Conservation (phyloP, 768 basidiomycete species). For the Collybia sp. region DNA sequence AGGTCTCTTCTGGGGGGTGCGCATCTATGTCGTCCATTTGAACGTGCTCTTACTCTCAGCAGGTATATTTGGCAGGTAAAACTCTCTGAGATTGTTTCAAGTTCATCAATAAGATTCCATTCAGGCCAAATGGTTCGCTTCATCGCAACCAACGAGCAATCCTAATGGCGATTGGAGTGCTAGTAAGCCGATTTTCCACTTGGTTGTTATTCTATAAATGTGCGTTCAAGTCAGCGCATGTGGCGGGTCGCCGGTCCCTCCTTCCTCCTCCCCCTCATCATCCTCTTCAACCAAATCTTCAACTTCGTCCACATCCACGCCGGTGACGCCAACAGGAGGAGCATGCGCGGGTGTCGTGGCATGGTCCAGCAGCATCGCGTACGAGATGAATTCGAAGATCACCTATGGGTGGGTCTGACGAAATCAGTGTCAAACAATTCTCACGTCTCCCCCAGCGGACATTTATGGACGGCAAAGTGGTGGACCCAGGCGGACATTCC, state of each 20-base stretch:
- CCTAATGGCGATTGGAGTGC: constrained; percentile 61
- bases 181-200: constrained; percentile 31
- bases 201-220: no score
- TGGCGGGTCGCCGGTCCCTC: constrained; percentile 21
- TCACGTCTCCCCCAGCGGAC: constrained; percentile 19
- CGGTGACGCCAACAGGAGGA: constrained; percentile 21
- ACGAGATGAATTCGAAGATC: no score
- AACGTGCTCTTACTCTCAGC: constrained; percentile 3
- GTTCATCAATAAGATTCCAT: constrained; percentile 1
- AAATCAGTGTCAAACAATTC: constrained; percentile 5
- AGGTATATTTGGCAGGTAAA: constrained; percentile 64
- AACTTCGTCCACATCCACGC: constrained; percentile 10
- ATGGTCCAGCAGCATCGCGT: constrained; percentile 40
- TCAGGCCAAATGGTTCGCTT: constrained; percentile 61
- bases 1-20: constrained; percentile 54
- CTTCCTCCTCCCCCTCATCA: constrained; percentile 10
- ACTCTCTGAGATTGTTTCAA: neutral
- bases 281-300: constrained; percentile 7
- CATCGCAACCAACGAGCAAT: constrained; percentile 38
- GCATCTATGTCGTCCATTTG: constrained; percentile 7
- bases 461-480: constrained; percentile 49
- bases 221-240: constrained; percentile 48
- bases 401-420: no score
- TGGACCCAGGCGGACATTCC: constrained; percentile 58
- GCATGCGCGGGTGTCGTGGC: constrained; percentile 44